Evolutionary conservation across 805 yeast species (phyloP).

Genomic region (Candida sonorensis): DNA sequence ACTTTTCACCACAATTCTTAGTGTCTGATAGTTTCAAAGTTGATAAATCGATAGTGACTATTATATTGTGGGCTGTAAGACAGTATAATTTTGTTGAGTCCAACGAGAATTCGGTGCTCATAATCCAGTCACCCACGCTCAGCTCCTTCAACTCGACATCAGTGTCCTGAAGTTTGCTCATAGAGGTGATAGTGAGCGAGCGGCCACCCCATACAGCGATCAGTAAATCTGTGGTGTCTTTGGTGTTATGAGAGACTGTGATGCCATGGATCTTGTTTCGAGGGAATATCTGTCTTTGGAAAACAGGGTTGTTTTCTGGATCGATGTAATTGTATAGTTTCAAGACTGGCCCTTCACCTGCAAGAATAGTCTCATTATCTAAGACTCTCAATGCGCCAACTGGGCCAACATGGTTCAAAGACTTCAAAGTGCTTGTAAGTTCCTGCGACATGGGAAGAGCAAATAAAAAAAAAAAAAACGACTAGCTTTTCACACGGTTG

Average conservation of each 20-base stretch:
- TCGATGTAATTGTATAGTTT: slow-evolving; percentile 43
- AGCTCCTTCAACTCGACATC: slow-evolving; percentile 31
- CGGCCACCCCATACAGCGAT: slow-evolving; percentile 60
- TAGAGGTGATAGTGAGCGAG: slow-evolving; percentile 44
- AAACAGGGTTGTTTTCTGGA: slow-evolving; percentile 25
- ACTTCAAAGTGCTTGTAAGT: neutral
- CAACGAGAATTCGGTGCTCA: slow-evolving; percentile 45
- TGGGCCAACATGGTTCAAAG: slow-evolving; percentile 52
- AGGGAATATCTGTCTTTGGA: slow-evolving; percentile 41
- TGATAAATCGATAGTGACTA: slow-evolving; percentile 32
- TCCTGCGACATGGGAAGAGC: too few species aligned
- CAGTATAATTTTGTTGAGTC: slow-evolving; percentile 36
- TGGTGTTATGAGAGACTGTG: slow-evolving; percentile 20
- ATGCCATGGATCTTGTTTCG: slow-evolving; percentile 84
- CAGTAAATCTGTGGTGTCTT: slow-evolving; percentile 27
- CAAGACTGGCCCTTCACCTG: slow-evolving; percentile 69
- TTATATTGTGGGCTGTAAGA: slow-evolving; percentile 75
- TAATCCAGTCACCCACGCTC: slow-evolving; percentile 75
- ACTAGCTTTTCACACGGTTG: too few species aligned
- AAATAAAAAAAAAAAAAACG: too few species aligned
- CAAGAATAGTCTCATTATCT: slow-evolving; percentile 32
- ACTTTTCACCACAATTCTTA: slow-evolving; percentile 56
- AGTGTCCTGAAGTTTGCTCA: slow-evolving; percentile 23
- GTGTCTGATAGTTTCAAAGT: slow-evolving; percentile 23
- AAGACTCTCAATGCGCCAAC: slow-evolving; percentile 53